Evolutionary conservation across 1,284 basidiomycete genomes (phyloP).

Genomic region (Vanrija sp.): DNA sequence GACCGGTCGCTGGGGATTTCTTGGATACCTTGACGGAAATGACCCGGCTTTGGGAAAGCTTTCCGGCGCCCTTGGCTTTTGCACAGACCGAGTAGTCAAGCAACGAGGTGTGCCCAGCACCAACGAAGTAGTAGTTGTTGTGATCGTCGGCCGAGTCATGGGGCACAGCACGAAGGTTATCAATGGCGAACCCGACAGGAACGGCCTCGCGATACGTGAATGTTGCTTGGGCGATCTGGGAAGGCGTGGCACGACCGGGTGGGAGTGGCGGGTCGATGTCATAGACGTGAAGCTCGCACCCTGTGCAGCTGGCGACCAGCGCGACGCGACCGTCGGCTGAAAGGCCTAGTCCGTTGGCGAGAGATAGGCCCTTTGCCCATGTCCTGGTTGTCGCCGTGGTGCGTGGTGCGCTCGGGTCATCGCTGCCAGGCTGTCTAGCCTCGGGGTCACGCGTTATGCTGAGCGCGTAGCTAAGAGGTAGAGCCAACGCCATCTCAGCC

Average conservation of each 20-base stretch:
- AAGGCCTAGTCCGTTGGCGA: slow-evolving; percentile 6
- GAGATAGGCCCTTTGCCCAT: neutral
- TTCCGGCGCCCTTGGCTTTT: neutral
- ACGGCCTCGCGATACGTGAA: slow-evolving; percentile 7
- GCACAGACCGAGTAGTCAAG: neutral
- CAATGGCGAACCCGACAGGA: slow-evolving; percentile 7
- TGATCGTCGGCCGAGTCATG: neutral
- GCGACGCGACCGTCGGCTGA: slow-evolving; percentile 4
- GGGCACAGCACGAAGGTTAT: slow-evolving; percentile 7
- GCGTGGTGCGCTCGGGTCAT: neutral
- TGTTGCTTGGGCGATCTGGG: no score
- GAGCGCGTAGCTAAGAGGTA: neutral
- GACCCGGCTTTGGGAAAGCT: neutral
- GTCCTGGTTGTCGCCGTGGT: neutral
- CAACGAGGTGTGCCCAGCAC: slow-evolving; percentile 2
- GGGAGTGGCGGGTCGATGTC: slow-evolving; percentile 1
- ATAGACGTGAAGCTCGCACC: slow-evolving; percentile 8
- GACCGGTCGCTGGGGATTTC: neutral
- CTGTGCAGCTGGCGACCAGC: neutral
- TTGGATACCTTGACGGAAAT: slow-evolving; percentile 1
- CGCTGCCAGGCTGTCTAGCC: no score
- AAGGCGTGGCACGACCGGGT: no score
- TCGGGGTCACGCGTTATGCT: no score
- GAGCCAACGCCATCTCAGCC: slow-evolving; percentile 1
- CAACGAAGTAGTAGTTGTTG: slow-evolving; percentile 6